phyloP scores from a whole-genome alignment of 345 rosid species.

The Rhodomyrtus tomentosa region DNA sequence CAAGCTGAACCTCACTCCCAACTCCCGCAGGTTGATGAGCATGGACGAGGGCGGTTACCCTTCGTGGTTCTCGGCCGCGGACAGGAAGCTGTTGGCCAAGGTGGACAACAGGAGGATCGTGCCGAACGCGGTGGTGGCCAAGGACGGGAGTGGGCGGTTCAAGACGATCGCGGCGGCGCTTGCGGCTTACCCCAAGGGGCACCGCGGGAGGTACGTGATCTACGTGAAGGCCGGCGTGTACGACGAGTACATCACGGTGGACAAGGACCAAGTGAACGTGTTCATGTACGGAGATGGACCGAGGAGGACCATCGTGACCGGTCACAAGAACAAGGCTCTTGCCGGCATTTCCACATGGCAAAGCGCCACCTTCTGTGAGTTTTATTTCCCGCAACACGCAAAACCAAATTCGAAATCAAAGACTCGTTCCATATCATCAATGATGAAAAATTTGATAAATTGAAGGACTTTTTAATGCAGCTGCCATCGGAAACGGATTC shows the following conservation, averaged over 20 bases:
- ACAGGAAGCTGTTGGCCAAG: conserved; percentile 45
- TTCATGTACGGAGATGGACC: conserved; percentile 49
- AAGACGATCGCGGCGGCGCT: conserved; percentile 45
- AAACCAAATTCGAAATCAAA: neutral
- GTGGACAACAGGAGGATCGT: conserved; percentile 1
- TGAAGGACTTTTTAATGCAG: conserved; percentile 10
- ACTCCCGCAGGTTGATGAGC: conserved; percentile 30
- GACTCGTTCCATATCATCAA: neutral
- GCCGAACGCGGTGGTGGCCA: conserved; percentile 55
- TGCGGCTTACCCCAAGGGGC: conserved; percentile 21
- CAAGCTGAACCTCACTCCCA: conserved; percentile 6
- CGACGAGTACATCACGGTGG: conserved; percentile 17
- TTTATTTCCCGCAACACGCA: neutral
- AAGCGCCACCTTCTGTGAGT: conserved; percentile 32
- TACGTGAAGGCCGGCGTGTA: conserved; percentile 48
- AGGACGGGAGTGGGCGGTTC: conserved; percentile 70
- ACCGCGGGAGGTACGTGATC: conserved; percentile 19
- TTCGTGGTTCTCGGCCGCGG: conserved; percentile 49
- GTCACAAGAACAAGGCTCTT: conserved; percentile 10
- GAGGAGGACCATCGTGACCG: conserved; percentile 30
- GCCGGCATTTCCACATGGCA: conserved; percentile 5
- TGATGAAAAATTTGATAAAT: too few species aligned
- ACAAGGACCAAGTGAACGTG: conserved; percentile 13
- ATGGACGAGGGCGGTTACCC: conserved; percentile 22
- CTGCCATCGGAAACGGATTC: conserved; percentile 46